Evolutionary conservation across 2,329 filamentous ascomycete species (phyloP).

Genomic region (Xylariomycetidae sp.): DNA sequence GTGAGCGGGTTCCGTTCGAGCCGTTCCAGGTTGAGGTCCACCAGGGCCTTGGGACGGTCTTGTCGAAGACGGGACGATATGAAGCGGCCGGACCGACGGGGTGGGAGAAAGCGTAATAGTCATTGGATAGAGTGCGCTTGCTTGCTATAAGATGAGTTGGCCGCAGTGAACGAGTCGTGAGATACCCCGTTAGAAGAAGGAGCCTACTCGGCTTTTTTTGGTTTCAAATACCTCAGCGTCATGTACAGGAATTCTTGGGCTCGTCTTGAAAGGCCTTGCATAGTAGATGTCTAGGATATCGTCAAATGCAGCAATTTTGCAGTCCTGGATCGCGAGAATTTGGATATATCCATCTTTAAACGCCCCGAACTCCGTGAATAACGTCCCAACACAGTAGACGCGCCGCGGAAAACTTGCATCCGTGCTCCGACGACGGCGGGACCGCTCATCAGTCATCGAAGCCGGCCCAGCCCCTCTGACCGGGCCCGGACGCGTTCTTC

Average conservation of each 20-base stretch:
- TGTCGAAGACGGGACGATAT: slow-evolving; percentile 70
- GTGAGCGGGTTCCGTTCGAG: slow-evolving; percentile 79
- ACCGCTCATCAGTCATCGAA: slow-evolving; percentile 51
- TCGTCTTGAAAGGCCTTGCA: too few species aligned
- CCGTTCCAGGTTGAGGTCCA: slow-evolving; percentile 91
- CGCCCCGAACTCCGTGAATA: slow-evolving; percentile 10
- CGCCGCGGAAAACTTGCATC: too few species aligned
- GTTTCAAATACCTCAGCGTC: too few species aligned
- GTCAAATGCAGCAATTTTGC: too few species aligned
- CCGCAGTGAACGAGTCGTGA: slow-evolving; percentile 5
- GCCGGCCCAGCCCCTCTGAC: slow-evolving; percentile 60
- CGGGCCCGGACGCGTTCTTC: too few species aligned
- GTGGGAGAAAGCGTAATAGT: slow-evolving; percentile 35
- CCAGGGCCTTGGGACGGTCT: slow-evolving; percentile 71
- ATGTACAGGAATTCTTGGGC: too few species aligned
- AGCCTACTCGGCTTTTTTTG: too few species aligned
- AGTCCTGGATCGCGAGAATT: too few species aligned
- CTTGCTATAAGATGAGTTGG: slow-evolving; percentile 1
- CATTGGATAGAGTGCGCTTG: slow-evolving; percentile 1
- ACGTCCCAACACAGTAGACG: too few species aligned
- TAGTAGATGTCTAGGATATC: too few species aligned
- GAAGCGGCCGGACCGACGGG: slow-evolving; percentile 53
- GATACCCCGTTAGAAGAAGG: too few species aligned
- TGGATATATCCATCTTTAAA: slow-evolving; percentile 17
- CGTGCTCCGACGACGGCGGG: too few species aligned